Evolutionary conservation across 306 rosid species (phyloP).

Genomic region (Rubus idaeus): DNA sequence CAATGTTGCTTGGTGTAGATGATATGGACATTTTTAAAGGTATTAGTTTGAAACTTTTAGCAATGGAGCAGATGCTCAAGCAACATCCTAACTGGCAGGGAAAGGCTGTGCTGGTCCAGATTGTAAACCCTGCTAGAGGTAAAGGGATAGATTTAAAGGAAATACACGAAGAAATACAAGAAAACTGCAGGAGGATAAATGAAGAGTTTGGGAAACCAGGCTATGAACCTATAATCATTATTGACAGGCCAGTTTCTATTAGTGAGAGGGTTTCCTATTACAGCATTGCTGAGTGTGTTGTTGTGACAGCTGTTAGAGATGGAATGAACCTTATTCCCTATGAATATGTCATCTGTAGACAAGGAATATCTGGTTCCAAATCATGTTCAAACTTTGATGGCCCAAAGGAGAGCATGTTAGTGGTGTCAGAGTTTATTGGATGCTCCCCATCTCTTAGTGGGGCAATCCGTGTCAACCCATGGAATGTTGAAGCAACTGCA

Average conservation of each 20-base stretch:
- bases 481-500: constrained; percentile 74
- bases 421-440: constrained; percentile 79
- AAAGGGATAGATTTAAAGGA: constrained; percentile 63
- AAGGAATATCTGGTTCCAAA: constrained; percentile 56
- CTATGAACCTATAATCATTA: constrained; percentile 59
- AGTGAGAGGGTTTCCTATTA: constrained; percentile 64
- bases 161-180: constrained; percentile 52
- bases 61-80: constrained; percentile 78
- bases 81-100: constrained; percentile 73
- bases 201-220: constrained; percentile 60
- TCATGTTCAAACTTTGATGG: constrained; percentile 39
- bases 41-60: constrained; percentile 71
- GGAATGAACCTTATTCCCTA: constrained; percentile 86
- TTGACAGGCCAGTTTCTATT: constrained; percentile 55
- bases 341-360: constrained; percentile 77
- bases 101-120: constrained; percentile 72
- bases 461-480: constrained; percentile 76
- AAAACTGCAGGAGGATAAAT: constrained; percentile 59
- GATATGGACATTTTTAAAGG: constrained; percentile 83
- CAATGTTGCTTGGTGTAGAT: constrained; percentile 72
- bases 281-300: constrained; percentile 82
- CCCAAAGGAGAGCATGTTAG: constrained; percentile 79
- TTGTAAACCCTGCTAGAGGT: constrained; percentile 78
- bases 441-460: constrained; percentile 88
- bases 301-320: constrained; percentile 84